phyloP scores from a whole-genome alignment of 1,284 basidiomycete genomes.

The Caloboletus firmus region DNA sequence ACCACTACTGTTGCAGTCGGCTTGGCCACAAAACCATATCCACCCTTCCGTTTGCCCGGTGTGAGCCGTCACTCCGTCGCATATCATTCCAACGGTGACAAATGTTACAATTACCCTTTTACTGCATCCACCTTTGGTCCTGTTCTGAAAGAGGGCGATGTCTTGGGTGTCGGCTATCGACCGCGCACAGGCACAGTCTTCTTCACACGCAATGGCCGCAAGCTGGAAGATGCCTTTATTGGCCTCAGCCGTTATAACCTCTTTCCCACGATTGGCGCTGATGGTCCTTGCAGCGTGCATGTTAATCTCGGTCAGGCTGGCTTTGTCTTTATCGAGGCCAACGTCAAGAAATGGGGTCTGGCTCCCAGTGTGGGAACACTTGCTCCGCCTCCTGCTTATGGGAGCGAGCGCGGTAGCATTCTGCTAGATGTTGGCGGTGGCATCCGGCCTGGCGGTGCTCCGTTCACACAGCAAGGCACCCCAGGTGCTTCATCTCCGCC shows the following conservation, averaged over 20 bases:
- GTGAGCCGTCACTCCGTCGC: conserved; percentile 90
- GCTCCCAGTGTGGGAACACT: conserved; percentile 94
- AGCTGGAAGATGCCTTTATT: conserved; percentile 91
- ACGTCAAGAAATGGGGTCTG: conserved; percentile 98
- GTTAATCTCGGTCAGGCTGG: conserved; percentile 95
- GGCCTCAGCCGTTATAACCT: conserved; percentile 88
- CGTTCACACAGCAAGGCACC: conserved; percentile 42
- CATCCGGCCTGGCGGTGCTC: conserved; percentile 43
- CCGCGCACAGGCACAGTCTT: conserved; percentile 95
- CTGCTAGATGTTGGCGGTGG: conserved; percentile 85
- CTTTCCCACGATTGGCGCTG: conserved; percentile 93
- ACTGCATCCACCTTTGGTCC: conserved; percentile 86
- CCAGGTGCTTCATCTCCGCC: conserved; percentile 50
- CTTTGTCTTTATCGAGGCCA: conserved; percentile 97
- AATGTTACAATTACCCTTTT: conserved; percentile 97
- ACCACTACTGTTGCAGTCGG: conserved; percentile 85
- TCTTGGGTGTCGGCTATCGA: conserved; percentile 90
- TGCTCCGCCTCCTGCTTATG: conserved; percentile 94
- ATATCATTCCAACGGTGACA: conserved; percentile 96
- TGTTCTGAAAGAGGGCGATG: conserved; percentile 88
- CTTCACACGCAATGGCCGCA: conserved; percentile 94
- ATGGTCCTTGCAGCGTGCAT: conserved; percentile 91
- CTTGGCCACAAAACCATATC: conserved; percentile 93
- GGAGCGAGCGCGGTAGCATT: conserved; percentile 91
- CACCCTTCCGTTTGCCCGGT: conserved; percentile 89